Base-by-base conservation (phyloP, 2,329 filamentous ascomycete genomes). In the Chaetomiaceae sp. region DNA sequence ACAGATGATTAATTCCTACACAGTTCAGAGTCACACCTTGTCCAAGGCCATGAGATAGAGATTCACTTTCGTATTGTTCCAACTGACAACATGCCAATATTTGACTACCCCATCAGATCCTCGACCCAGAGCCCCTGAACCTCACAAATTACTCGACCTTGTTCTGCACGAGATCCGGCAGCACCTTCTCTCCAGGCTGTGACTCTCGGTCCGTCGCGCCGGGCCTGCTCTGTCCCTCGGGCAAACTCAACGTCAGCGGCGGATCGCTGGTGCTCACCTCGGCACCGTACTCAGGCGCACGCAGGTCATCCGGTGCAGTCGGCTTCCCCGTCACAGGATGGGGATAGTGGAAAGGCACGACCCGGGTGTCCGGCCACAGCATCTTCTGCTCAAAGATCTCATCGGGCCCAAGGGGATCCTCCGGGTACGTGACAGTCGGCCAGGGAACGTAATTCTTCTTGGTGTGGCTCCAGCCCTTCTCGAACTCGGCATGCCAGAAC, bases 301-400 rank as follows among this genome's bases (percentile, higher is more conserved):
- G 70, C 60, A 77, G 60, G 56, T 77, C 74, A 43, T 75, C 73
- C n/a, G 68, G 68, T 6, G 60, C 62, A 4, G 73, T 67, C 54
- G 60, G 63, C 59, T 70, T 64, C 5, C 75, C 74, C 9, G 75
- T 78, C 13, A 77, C 66, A 0, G 75, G 75, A 59, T 78, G 75
- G 8, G 65, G 66, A 55, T 78, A 78, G 57, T 78, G 75, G 63
- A 78, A 78, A 1, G 75, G 75, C 30, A 78, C 68, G 3, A 78
- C 76, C 34, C 76, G 69, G 5, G 74, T 77, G 57, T 79, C 76
- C 0, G 77, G 77, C 77, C 77, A 80, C 54, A 80, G 62, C 73
- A 78, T 75, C 57, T 73, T 70, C 63, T 77, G 70, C 51, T 77
- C 73, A 7, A 77, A 68, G 17, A 78, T 62, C 67, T 78, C 74